Base-by-base conservation (phyloP, 345 rosid genomes). In the Eucalyptus microcorys region DNA sequence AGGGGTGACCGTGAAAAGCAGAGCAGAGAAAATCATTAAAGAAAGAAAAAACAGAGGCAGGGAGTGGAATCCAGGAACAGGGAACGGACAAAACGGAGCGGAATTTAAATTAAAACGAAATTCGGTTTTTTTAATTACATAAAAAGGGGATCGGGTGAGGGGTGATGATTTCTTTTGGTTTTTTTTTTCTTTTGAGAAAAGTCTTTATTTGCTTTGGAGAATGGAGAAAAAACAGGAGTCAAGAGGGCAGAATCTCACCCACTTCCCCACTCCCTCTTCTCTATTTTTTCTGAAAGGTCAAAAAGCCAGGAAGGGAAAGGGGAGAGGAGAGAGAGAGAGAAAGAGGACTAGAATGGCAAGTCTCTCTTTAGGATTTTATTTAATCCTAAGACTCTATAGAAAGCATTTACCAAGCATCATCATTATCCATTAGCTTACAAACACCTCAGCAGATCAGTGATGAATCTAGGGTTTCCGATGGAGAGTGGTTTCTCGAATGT, bases 211-310 rank as follows among this genome's bases (percentile, higher is more conserved):
- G 47, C 83, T 76, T 76, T 37, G 26, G 81, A 42, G 45, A 30
- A 55, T 13, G 68, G 32, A 27, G 68, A 10, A 76, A 76, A 40
- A 21, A 76, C 83, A 37, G 21, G 83, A 76, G 83, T 76, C 83
- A 76, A 76, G 45, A 40, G 83, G 15, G 83, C 83, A 37, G 94
- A 90, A 93, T 93, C 94, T 91, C 93, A 93, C 92, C 94, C 43
- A 91, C 95, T 92, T 91, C 91, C 86, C 88, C 59, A 85, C 86
- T 42, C 71, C 22, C 53, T 76, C 86, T 49, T 59, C 59, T 88
- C 86, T 42, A 45, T 32, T 52, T 86, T 86, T 64, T 87, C 42
- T 43, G 22, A 4, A 71, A 87, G 85, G 86, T 45, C 84, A 88
- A 68, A 88, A 68, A 37, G 66, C 57, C 42, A 61, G 88, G 61